phyloP scores from a whole-genome alignment of 331 rosid genomes.

The Quercus lobata region DNA sequence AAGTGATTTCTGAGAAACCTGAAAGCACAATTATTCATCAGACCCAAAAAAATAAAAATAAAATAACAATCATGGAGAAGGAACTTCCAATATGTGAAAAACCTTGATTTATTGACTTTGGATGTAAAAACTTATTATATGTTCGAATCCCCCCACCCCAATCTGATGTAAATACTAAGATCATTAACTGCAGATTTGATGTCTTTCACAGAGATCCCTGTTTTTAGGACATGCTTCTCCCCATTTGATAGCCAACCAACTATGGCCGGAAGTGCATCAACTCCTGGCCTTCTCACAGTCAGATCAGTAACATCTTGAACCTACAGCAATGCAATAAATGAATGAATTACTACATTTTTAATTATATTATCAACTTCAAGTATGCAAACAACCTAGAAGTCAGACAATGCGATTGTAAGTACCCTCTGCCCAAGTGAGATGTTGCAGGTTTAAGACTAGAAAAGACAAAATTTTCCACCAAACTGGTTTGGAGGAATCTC shows the following conservation, averaged over 20 bases:
- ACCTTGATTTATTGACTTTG: neutral
- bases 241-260: conserved; percentile 85
- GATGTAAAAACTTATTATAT: no score
- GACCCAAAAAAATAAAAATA: neutral
- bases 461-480: no score
- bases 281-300: conserved; percentile 32
- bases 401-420: no score
- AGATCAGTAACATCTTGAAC: no score
- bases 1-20: conserved; percentile 80
- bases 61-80: neutral
- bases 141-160: no score
- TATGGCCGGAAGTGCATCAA: conserved; percentile 80
- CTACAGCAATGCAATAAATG: no score
- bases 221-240: conserved; percentile 53
- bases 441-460: no score
- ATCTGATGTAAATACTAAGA: conserved; percentile 35
- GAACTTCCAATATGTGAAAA: neutral
- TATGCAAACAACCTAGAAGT: neutral
- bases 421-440: no score
- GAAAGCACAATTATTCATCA: conserved; percentile 14
- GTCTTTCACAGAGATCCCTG: conserved; percentile 68
- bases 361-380: conserved; percentile 7
- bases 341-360: no score
- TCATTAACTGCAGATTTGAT: conserved; percentile 62
- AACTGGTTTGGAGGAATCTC: no score